Base-by-base conservation (phyloP, 2,329 filamentous ascomycete species). In the Lasiodiplodia gonubiensis region DNA sequence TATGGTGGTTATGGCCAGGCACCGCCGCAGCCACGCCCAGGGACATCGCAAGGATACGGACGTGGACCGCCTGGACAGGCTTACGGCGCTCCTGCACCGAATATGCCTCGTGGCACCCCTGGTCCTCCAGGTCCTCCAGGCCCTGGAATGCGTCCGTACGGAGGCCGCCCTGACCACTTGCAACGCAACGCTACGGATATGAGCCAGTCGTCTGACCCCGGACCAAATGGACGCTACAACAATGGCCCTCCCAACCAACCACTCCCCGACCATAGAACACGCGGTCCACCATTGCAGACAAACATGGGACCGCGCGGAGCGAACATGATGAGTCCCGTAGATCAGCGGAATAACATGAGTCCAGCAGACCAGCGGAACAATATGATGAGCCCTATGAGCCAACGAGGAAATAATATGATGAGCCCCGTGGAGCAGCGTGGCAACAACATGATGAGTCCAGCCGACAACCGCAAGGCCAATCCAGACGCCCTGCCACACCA, bases 181-280 rank as follows among this genome's bases (percentile, higher is more conserved):
- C 72, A 75, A n/a, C 71, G 76, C 68, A 73, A 72, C 7, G 76
- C 77, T 60, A 79, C 79, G 8, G 72, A 74, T 42, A 64, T 64
- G 60, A 53, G 46, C 21, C 60, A 53, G 30, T 23, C 48, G 16
- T 67, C 64, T 33, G 63, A 66, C 33, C 63, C 63, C 27, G 64
- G 64, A 8, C 64, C 64, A 12, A 48, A 59, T 12, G 64, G 53
- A 51, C 59, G 59, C 7, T 63, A 51, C 46, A 63, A 63, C 46
- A 48, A 66, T 23, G 65, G 33, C 16, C 46, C 65, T 37, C 65
- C 65, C 25, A 57, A 67, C 10, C 39, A 33, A 6, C 54, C 54
- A 12, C 65, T 53, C 6, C 70, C 70, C 16, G 53, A 69, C 39
- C 70, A 71, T 27, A 51, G 66, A 14, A 37, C 57, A 16, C 66